A percentile compares a stretch with the other conserved stretches of the same genome.
These are phyloP conservation scores for Hypomyces rosellus DNA, from an alignment of 2,329 filamentous ascomycete genomes.

Conservation along the genomic window DNA sequence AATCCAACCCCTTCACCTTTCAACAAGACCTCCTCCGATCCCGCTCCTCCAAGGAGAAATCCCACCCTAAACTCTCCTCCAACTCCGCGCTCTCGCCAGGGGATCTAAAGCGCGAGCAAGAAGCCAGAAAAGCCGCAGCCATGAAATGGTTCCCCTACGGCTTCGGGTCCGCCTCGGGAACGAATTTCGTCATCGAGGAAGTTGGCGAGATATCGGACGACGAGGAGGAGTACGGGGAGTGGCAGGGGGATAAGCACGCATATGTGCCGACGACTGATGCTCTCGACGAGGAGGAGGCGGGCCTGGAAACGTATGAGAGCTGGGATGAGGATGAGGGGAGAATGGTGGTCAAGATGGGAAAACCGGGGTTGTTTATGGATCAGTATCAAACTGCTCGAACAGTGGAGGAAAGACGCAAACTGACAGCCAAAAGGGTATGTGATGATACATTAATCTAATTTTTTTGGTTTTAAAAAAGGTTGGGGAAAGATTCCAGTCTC, in stretches of 20 bases:
- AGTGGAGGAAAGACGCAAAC: too few relatives aligned
- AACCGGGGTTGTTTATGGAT: conserved; percentile 11
- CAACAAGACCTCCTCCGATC: not conserved
- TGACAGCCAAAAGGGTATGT: too few relatives aligned
- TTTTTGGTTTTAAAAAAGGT: too few relatives aligned
- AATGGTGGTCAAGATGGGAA: not conserved
- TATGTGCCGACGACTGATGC: not conserved
- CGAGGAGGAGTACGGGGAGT: conserved; percentile 32
- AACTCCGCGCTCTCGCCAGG: conserved; percentile 20
- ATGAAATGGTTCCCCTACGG: conserved; percentile 43
- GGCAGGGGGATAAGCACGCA: conserved; percentile 25
- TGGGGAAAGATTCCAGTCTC: too few relatives aligned
- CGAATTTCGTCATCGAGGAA: conserved; percentile 38
- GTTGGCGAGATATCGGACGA: conserved; percentile 32
- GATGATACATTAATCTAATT: too few relatives aligned
- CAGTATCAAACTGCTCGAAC: conserved; percentile 6
- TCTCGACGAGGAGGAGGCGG: too few relatives aligned
- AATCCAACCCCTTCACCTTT: conserved; percentile 10
- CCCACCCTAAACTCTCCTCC: conserved; percentile 10
- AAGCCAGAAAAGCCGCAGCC: conserved; percentile 33
- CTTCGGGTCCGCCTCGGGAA: conserved; percentile 36
- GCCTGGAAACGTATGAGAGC: not conserved
- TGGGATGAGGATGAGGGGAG: conserved; percentile 14
- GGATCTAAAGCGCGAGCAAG: conserved; percentile 30
- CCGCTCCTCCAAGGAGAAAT: not conserved